Evolutionary conservation across 352 stramenopile genomes (phyloP), one percentile per base, ranked within the genome.

Genomic region (Pythium brachiatum): DNA sequence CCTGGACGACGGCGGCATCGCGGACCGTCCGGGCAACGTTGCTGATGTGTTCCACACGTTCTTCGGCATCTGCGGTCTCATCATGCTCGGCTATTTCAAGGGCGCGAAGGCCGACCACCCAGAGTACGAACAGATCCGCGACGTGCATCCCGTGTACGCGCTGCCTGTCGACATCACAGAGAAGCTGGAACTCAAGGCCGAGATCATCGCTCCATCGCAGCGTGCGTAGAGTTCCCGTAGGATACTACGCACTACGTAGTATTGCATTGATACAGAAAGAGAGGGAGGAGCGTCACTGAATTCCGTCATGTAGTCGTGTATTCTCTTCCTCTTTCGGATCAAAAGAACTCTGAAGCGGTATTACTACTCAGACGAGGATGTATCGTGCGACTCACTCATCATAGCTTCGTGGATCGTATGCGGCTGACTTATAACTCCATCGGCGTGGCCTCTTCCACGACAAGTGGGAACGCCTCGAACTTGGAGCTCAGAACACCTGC

Each of bases 11-110:
- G 97, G 98, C 50, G 98, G 98, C 18, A 99, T 99, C 69, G 90
- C 96, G 15, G 98, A 99, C 73, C 90, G 97, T 39, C 97, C 97
- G n/a, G 94, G 88, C 38, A 97, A 98, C 66, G 86, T 98, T 63
- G 86, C 94, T 0, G 97, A 99, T 63, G 91, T 99, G 23, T 99
- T 99, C 74, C 97, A 99, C 74, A 99, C 97, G 2, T 99, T 99
- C 74, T 99, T 99, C 71, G 97, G 97, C 25, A 94, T 99, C 70
- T 90, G 86, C 43, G 97, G 96, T 26, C 75, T 99, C 6, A 92
- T 79, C 31, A 92, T 99, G 73, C 87, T 99, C 20, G 92, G 92
- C 7, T 94, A 97, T 69, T 97, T 98, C 68, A 74, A 91, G n/a
- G 71, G 75, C 20, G 84, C 89, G 53, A 76, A 84, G 62, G 69